Evolutionary conservation across 768 basidiomycete genomes (phyloP).

Genomic region (Coprinopsis strossmayeri): DNA sequence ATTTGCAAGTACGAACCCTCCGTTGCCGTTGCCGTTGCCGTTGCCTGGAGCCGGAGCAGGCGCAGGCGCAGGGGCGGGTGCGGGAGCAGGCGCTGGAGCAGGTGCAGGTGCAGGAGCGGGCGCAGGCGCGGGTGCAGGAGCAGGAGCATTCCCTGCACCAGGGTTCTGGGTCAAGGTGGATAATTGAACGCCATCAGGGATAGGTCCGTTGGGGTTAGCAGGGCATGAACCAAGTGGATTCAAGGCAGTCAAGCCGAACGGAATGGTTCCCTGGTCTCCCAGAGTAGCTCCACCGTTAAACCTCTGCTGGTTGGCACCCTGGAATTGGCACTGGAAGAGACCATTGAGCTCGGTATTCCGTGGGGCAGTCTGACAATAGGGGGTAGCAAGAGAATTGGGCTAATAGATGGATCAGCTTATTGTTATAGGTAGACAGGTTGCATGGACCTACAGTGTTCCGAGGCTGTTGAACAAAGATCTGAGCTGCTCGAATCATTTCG

Average conservation of each 20-base stretch:
- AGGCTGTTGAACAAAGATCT: conserved; percentile 45
- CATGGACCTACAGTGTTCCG: conserved; percentile 37
- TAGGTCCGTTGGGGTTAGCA: conserved; percentile 33
- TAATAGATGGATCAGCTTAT: conserved; percentile 20
- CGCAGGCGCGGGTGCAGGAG: conserved; percentile 1
- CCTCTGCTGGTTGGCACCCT: conserved; percentile 31
- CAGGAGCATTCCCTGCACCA: conserved; percentile 9
- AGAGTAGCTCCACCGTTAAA: conserved; percentile 33
- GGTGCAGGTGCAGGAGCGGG: conserved; percentile 10
- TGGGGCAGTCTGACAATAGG: conserved; percentile 45
- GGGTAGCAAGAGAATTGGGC: conserved; percentile 40
- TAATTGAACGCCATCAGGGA: conserved; percentile 40
- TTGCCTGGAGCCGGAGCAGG: conserved; percentile 13
- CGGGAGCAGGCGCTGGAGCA: conserved; percentile 10
- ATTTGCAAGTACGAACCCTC: conserved; percentile 33
- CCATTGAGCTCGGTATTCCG: conserved; percentile 42
- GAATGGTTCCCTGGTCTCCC: conserved; percentile 33
- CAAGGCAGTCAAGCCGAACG: conserved; percentile 34
- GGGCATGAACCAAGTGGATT: conserved; percentile 42
- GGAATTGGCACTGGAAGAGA: conserved; percentile 49
- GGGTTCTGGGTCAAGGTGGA: conserved; percentile 31
- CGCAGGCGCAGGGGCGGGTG: conserved; percentile 8
- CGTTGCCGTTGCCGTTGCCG: conserved; percentile 15
- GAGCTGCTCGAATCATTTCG: conserved; percentile 38
- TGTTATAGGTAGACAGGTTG: conserved; percentile 7